These are phyloP conservation scores for Gautieria morchelliformis DNA, from an alignment of 768 basidiomycete species.

Conservation along the genomic window DNA sequence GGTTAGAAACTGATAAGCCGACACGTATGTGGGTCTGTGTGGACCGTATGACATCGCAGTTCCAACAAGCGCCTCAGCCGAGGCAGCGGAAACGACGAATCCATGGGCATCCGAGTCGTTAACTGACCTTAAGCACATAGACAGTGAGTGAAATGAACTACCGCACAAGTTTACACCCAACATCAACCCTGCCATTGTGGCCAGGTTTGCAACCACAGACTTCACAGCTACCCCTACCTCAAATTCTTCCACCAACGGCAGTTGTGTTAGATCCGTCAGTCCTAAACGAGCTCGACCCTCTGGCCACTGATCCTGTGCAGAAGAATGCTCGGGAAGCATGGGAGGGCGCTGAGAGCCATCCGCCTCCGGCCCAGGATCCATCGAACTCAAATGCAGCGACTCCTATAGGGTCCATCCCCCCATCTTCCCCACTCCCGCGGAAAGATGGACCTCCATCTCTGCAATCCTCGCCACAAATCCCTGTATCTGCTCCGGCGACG, in stretches of 20 bases:
- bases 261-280: slow-evolving; percentile 6
- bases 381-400: not conserved
- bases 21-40: no score
- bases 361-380: slow-evolving; percentile 28
- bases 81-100: not conserved
- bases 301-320: slow-evolving; percentile 43
- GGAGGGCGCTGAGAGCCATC: slow-evolving; percentile 53
- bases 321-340: slow-evolving; percentile 54
- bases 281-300: slow-evolving; percentile 66
- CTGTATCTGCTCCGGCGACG: slow-evolving; percentile 20
- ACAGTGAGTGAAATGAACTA: not conserved
- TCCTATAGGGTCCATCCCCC: slow-evolving; percentile 23
- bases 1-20: no score
- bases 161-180: not conserved
- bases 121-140: not conserved
- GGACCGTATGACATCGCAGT: no score
- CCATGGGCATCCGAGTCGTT: slow-evolving; percentile 2
- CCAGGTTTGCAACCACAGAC: not conserved
- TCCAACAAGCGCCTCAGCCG: not conserved
- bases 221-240: not conserved
- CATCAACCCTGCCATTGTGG: not conserved
- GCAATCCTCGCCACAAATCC: not conserved
- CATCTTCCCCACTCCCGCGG: slow-evolving; percentile 1
- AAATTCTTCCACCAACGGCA: not conserved
- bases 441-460: not conserved